Percentiles rank a stretch among this genome's conserved stretches.
phyloP scores from a whole-genome alignment of 2,329 filamentous ascomycete genomes.

The Paracoccidioides brasiliensis region DNA sequence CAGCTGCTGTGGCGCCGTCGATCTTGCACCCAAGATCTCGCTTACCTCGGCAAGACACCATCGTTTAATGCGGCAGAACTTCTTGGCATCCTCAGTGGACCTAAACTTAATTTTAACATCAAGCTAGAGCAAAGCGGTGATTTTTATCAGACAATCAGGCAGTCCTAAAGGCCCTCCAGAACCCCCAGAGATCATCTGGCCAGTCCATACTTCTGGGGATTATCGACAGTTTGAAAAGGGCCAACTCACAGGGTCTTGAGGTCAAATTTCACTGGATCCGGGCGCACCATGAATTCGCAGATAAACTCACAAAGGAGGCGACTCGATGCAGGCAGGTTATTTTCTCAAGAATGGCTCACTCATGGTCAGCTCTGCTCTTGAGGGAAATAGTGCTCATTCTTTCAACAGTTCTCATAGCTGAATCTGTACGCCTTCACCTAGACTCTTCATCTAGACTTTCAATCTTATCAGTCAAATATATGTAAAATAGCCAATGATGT shows the following conservation, averaged over 20 bases:
- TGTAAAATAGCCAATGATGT: too few relatives aligned
- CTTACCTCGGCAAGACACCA: slow-evolving; percentile 18
- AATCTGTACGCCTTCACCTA: too few relatives aligned
- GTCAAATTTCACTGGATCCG: slow-evolving; percentile 9
- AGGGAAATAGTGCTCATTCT: too few relatives aligned
- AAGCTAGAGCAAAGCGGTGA: neutral
- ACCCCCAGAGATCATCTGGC: slow-evolving; percentile 1
- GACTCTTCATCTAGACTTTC: too few relatives aligned
- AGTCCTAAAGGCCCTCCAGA: neutral
- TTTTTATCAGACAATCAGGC: neutral
- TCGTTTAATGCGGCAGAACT: slow-evolving; percentile 20
- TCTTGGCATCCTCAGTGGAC: slow-evolving; percentile 15
- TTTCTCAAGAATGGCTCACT: too few relatives aligned
- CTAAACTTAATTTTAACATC: slow-evolving; percentile 13
- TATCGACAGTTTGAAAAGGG: slow-evolving; percentile 1
- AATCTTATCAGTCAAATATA: too few relatives aligned
- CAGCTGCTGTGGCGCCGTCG: slow-evolving; percentile 14
- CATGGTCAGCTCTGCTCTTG: too few relatives aligned
- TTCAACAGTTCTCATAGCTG: too few relatives aligned
- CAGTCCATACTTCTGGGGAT: slow-evolving; percentile 4
- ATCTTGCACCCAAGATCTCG: slow-evolving; percentile 7
- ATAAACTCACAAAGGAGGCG: too few relatives aligned
- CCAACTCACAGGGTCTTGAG: neutral
- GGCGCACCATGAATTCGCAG: too few relatives aligned
- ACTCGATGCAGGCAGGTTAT: too few relatives aligned